A percentile compares a stretch with the other conserved stretches of the same genome.
Conservation (phyloP, 1,139 yeast genomes). For the Cylindricascospora bacillispora region DNA sequence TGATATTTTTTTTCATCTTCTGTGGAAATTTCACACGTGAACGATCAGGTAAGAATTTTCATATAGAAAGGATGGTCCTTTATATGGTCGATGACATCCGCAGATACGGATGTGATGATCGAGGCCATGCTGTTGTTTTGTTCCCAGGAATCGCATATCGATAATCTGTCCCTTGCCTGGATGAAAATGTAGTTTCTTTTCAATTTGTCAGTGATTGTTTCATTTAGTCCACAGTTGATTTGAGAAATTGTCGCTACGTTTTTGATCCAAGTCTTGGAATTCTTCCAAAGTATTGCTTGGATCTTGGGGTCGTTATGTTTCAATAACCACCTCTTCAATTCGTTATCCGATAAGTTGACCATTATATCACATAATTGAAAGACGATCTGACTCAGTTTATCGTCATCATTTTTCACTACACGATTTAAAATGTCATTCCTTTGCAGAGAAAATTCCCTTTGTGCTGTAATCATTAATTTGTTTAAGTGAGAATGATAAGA, state of each 20-base stretch:
- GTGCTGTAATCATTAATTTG: constrained; percentile 10
- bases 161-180: constrained; percentile 13
- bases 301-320: constrained; percentile 5
- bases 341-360: constrained; percentile 18
- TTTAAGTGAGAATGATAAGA: constrained; percentile 12
- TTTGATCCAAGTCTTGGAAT: constrained; percentile 14
- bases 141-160: too few species aligned
- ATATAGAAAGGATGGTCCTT: constrained; percentile 10
- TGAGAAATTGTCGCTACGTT: constrained; percentile 18
- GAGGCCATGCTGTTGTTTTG: not conserved
- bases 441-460: constrained; percentile 7
- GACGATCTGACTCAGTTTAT: constrained; percentile 15
- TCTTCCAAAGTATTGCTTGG: constrained; percentile 19
- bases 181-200: constrained; percentile 20
- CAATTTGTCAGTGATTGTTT: constrained; percentile 20
- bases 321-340: constrained; percentile 12
- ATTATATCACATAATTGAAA: constrained; percentile 20
- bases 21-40: too few species aligned
- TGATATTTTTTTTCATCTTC: too few species aligned
- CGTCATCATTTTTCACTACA: constrained; percentile 6
- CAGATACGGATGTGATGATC: not conserved
- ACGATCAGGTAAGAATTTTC: too few species aligned
- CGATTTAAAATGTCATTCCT: constrained; percentile 9
- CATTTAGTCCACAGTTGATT: constrained; percentile 22
- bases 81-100: constrained; percentile 6